Evolutionary conservation across 2,329 filamentous ascomycete genomes (phyloP).

Genomic region (Colletotrichum sp.): DNA sequence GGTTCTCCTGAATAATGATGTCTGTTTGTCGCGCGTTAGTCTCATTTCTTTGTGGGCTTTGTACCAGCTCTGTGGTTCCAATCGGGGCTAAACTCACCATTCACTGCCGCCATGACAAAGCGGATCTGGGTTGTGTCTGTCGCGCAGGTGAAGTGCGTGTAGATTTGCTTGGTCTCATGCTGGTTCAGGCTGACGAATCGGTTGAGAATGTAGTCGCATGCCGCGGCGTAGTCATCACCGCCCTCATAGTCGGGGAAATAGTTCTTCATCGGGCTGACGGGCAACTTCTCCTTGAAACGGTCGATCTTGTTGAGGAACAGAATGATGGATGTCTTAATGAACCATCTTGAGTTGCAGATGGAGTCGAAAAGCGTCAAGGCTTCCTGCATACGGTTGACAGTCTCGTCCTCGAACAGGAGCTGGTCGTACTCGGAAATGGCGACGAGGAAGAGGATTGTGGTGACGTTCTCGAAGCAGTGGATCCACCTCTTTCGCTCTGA

Average conservation of each 20-base stretch:
- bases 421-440: conserved; percentile 98
- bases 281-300: conserved; percentile 85
- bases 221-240: conserved; percentile 92
- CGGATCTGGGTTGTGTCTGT: conserved; percentile 99
- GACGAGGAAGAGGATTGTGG: conserved; percentile 93
- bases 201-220: conserved; percentile 99
- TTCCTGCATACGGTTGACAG: conserved; percentile 93
- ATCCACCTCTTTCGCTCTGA: conserved; percentile 99
- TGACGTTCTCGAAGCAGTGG: conserved; percentile 98
- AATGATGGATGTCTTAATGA: conserved; percentile 88
- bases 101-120: conserved; percentile 99
- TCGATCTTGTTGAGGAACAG: conserved; percentile 92
- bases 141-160: conserved; percentile 98
- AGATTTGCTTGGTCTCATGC: conserved; percentile 99
- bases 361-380: conserved; percentile 86
- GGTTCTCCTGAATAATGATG: conserved; percentile 99
- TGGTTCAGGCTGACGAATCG: conserved; percentile 98
- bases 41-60: not conserved
- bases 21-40: conserved; percentile 56
- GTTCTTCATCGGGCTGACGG: conserved; percentile 83
- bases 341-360: conserved; percentile 88
- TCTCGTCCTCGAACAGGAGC: conserved; percentile 94
- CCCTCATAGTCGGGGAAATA: conserved; percentile 94
- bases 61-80: not conserved
- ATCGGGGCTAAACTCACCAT: conserved; percentile 67